Evolutionary conservation across 345 rosid genomes (phyloP).

Genomic region (Garcia nutans): DNA sequence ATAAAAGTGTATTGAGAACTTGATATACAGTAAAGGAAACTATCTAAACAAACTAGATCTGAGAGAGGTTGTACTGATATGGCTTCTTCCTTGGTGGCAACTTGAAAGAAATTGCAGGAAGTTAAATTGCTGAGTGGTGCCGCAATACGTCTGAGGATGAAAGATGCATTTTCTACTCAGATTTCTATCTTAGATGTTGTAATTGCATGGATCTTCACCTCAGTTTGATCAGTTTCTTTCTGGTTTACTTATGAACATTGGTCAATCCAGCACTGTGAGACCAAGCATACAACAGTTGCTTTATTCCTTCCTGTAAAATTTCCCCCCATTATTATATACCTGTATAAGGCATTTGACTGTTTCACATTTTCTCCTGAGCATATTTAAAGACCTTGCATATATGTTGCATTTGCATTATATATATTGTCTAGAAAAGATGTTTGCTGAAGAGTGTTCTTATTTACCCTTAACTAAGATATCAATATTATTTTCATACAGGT

Average conservation of each 20-base stretch:
- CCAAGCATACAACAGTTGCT: not conserved
- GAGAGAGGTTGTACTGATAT: not conserved
- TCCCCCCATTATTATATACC: not conserved
- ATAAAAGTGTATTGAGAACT: no score
- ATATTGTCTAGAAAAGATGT: not conserved
- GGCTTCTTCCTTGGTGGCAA: not conserved
- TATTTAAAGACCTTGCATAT: not conserved
- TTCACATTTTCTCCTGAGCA: not conserved
- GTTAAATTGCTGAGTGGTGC: not conserved
- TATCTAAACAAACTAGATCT: not conserved
- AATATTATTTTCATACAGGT: slow-evolving; percentile 28
- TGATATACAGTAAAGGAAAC: not conserved
- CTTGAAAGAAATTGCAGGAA: not conserved
- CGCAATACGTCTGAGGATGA: not conserved
- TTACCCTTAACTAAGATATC: not conserved
- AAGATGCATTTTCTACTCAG: not conserved
- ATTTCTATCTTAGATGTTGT: not conserved
- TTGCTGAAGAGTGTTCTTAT: no score
- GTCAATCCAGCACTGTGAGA: not conserved
- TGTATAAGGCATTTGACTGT: not conserved
- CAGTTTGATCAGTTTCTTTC: not conserved
- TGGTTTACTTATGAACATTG: not conserved
- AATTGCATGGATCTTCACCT: not conserved
- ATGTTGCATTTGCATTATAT: not conserved
- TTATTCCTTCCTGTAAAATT: not conserved